Base-by-base conservation (phyloP, 441 rosid species). In the Mallotus japonicus region DNA sequence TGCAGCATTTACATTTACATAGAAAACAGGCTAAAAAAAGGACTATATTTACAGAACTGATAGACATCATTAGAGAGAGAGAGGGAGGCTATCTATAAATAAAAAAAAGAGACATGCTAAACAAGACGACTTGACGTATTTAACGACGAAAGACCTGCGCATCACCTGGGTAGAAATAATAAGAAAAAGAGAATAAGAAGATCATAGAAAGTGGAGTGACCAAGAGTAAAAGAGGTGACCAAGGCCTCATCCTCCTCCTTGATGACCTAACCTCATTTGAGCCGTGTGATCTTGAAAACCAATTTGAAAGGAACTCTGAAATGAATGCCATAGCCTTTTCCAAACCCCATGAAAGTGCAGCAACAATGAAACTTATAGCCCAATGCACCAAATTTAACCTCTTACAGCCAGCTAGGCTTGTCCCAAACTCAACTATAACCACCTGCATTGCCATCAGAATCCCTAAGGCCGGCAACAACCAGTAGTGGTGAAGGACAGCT, bases 321-420 rank as follows among this genome's bases (percentile, higher is more conserved):
- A 69, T 50, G 58, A 65, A 64, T 14, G 56, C 49, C 24, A 71
- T 14, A 66, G 65, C 68, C 20, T 0, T 8, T 65, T 49, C 68
- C 66, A 76, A 24, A 14, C 16, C 71, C 75, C 66, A 75, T 28
- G 83, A 59, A 58, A 77, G 65, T 24, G 49, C 67, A 19, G 80
- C 78, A 46, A 80, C 40, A 9, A 63, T 15, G 61, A 75, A 77
- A 54, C 80, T 67, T 42, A 65, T 42, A 12, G 42, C 47, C 85
- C 71, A 83, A 9, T 77, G 74, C 56, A 65, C 11, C 58, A 40
- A 40, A 58, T 53, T 75, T 74, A 83, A 56, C 46, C 51, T 67
- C 65, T 22, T 55, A 22, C 53, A 69, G 47, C 22, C 20, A 6
- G 76, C 64, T 40, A 78, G 65, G 40, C 71, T 49, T 46, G 22